These are phyloP conservation scores for Neopestalotiopsis sp. DNA, from an alignment of 2,329 filamentous ascomycete genomes.

Conservation along the genomic window DNA sequence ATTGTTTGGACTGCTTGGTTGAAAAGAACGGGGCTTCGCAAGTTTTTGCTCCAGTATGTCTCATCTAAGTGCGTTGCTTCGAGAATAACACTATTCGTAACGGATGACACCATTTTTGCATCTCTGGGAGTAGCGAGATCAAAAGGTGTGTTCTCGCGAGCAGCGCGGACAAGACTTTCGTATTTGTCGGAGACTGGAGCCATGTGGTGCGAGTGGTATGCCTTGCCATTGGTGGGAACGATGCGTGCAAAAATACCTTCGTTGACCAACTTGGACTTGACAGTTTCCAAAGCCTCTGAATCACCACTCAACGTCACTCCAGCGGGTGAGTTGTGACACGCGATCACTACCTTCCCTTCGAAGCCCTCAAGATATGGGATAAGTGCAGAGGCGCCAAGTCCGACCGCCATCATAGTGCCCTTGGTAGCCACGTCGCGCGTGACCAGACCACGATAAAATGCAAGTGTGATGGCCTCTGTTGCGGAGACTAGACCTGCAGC, in stretches of 20 bases:
- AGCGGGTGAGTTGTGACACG: constrained; percentile 46
- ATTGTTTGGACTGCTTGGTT: too few species aligned
- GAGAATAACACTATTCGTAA: constrained; percentile 21
- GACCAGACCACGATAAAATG: constrained; percentile 31
- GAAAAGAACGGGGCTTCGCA: too few species aligned
- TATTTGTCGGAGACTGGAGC: constrained; percentile 13
- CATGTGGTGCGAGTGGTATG: constrained; percentile 46
- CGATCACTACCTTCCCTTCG: constrained; percentile 43
- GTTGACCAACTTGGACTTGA: constrained; percentile 42
- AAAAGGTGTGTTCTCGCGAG: not conserved
- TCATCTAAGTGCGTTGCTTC: too few species aligned
- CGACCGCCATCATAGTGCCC: constrained; percentile 40
- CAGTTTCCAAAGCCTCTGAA: constrained; percentile 42
- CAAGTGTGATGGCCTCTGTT: constrained; percentile 32
- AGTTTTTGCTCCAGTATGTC: too few species aligned
- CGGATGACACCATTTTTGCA: constrained; percentile 31
- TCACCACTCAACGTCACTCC: constrained; percentile 56
- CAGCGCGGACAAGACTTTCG: constrained; percentile 9
- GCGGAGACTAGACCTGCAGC: constrained; percentile 33
- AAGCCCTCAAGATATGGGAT: constrained; percentile 38
- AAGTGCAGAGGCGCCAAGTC: constrained; percentile 32
- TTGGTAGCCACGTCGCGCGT: constrained; percentile 20
- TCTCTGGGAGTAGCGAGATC: constrained; percentile 12
- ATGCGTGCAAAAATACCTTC: constrained; percentile 50
- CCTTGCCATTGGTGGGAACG: constrained; percentile 47